These are phyloP conservation scores for Collybia mongolica DNA, from an alignment of 768 basidiomycete species.

Conservation along the genomic window DNA sequence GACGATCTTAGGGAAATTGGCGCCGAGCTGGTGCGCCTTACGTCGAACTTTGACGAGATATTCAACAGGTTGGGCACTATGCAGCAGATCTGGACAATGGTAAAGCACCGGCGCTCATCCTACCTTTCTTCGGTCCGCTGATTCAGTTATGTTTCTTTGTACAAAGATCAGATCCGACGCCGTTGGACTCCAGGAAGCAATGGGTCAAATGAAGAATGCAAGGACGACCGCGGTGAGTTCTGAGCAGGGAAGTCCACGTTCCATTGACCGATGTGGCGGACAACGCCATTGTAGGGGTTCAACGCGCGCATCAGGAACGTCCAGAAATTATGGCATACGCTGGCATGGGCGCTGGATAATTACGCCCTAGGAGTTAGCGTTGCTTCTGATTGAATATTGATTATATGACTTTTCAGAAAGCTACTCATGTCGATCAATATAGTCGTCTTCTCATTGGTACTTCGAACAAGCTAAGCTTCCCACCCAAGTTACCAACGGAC, in stretches of 20 bases:
- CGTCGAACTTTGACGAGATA: not conserved
- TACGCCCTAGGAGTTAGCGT: not conserved
- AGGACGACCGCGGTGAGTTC: not conserved
- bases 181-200: not conserved
- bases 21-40: not conserved
- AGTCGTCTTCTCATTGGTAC: too few species aligned
- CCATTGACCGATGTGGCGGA: not conserved
- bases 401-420: too few species aligned
- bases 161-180: slow-evolving; percentile 2
- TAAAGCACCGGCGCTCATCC: not conserved
- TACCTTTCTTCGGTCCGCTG: not conserved
- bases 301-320: not conserved
- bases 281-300: not conserved
- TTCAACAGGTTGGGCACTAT: not conserved
- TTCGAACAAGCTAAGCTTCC: too few species aligned
- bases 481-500: too few species aligned
- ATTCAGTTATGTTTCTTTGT: not conserved
- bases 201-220: not conserved
- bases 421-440: too few species aligned
- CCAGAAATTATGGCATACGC: slow-evolving; percentile 1
- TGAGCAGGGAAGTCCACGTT: too few species aligned
- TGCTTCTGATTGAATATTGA: too few species aligned
- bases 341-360: slow-evolving; percentile 5
- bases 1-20: not conserved
- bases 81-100: slow-evolving; percentile 5